Evolutionary conservation across 2,329 filamentous ascomycete species (phyloP).

Genomic region (Cytospora schulzeri): DNA sequence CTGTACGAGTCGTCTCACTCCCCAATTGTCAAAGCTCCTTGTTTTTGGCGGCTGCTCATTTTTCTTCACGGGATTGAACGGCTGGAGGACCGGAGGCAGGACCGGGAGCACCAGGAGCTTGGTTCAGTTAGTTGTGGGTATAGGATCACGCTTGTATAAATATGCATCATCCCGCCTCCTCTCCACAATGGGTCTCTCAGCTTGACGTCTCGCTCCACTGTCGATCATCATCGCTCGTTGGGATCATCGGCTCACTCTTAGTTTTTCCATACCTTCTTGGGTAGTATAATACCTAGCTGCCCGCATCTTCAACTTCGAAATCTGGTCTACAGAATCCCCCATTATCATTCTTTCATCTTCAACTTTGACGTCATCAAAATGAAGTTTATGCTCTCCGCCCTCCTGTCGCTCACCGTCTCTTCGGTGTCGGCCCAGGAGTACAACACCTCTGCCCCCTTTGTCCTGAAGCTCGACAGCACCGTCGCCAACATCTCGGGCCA

Average conservation of each 20-base stretch:
- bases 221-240: conserved; percentile 16
- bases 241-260: conserved; percentile 2
- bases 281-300: neutral
- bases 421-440: conserved; percentile 35
- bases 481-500: conserved; percentile 36
- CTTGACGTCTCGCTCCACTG: conserved; percentile 1
- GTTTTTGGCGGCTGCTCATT: neutral
- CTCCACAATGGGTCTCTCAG: conserved; percentile 4
- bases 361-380: conserved; percentile 19
- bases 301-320: neutral
- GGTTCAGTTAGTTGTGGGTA: conserved; percentile 7
- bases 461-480: conserved; percentile 37
- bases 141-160: conserved; percentile 2
- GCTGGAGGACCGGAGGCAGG: conserved; percentile 1
- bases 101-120: neutral
- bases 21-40: neutral
- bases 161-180: conserved; percentile 17
- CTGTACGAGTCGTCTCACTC: no score
- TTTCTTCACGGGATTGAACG: neutral
- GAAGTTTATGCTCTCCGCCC: conserved; percentile 35
- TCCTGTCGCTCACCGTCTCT: conserved; percentile 35
- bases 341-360: neutral
- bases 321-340: conserved; percentile 3
- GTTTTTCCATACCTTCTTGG: neutral
- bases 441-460: conserved; percentile 39